Conservation (phyloP, 495 filamentous ascomycete species). For the Apodospora peruviana region DNA sequence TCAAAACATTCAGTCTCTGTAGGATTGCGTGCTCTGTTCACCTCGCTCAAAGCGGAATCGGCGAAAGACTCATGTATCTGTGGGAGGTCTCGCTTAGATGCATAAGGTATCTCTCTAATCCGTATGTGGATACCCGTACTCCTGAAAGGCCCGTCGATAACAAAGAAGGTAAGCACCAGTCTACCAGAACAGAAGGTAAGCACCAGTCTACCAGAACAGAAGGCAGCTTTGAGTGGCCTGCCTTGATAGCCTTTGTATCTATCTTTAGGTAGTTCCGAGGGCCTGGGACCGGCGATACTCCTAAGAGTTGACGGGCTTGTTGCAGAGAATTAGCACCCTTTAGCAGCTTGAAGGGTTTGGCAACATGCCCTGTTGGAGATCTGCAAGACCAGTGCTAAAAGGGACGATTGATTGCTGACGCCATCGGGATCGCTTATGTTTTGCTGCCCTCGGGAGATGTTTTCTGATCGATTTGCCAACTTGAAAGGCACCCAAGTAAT, state of each 20-base stretch:
- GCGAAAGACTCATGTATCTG: neutral
- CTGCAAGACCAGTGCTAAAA: too few relatives aligned
- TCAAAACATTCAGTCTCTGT: neutral
- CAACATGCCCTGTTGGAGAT: too few relatives aligned
- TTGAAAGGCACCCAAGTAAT: neutral
- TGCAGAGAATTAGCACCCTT: too few relatives aligned
- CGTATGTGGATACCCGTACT: neutral
- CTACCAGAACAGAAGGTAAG: neutral
- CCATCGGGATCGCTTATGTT: neutral
- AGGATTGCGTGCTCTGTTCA: neutral
- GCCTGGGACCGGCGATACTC: too few relatives aligned
- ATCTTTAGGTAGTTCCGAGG: too few relatives aligned
- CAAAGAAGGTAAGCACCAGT: neutral
- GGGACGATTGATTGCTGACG: neutral
- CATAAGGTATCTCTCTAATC: neutral
- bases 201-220: neutral
- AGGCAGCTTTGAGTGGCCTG: too few relatives aligned
- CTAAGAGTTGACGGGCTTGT: too few relatives aligned
- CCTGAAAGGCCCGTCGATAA: neutral
- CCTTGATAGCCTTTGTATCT: too few relatives aligned
- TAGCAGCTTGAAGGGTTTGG: too few relatives aligned
- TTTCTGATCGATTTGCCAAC: neutral
- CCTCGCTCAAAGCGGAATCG: neutral
- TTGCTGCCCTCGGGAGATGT: too few relatives aligned
- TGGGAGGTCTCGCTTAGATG: neutral